Evolutionary conservation across 225 moss, liverwort and hornwort species (phyloP).

Genomic region (Ulota crispa): DNA sequence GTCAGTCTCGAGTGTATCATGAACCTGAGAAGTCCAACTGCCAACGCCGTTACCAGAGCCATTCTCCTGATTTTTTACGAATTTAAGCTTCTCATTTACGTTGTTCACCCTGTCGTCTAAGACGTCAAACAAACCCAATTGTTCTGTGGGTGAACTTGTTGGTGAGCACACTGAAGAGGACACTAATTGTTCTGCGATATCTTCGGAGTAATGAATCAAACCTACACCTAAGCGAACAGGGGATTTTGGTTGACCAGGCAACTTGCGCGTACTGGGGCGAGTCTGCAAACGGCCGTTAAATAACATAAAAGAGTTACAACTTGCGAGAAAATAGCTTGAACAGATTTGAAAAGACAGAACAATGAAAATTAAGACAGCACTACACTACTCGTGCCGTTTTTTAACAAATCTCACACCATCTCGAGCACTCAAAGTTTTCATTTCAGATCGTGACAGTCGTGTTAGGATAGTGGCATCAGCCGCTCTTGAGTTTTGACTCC

Average conservation of each 20-base stretch:
- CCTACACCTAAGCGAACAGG: conserved; percentile 44
- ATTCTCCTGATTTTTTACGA: conserved; percentile 36
- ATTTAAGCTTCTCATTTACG: conserved; percentile 47
- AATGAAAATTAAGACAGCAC: neutral
- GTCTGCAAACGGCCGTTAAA: conserved; percentile 37
- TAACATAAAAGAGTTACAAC: neutral
- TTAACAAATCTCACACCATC: neutral
- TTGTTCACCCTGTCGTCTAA: conserved; percentile 45
- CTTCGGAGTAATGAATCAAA: conserved; percentile 40
- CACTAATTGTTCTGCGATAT: conserved; percentile 40
- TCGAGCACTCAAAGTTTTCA: neutral
- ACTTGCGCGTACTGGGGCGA: conserved; percentile 35
- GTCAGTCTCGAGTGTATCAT: conserved; percentile 29
- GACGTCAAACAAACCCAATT: conserved; percentile 45
- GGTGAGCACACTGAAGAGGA: conserved; percentile 59
- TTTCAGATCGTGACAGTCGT: neutral
- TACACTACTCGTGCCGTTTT: neutral
- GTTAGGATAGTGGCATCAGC: neutral
- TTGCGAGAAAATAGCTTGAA: neutral
- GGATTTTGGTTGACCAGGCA: conserved; percentile 46
- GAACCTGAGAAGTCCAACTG: conserved; percentile 40
- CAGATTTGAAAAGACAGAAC: neutral
- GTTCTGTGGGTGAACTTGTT: conserved; percentile 52
- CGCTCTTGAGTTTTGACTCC: neutral
- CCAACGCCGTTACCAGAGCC: conserved; percentile 28